These are phyloP conservation scores for Pseudopithomyces maydicus DNA, from an alignment of 2,329 filamentous ascomycete species.

Conservation along the genomic window DNA sequence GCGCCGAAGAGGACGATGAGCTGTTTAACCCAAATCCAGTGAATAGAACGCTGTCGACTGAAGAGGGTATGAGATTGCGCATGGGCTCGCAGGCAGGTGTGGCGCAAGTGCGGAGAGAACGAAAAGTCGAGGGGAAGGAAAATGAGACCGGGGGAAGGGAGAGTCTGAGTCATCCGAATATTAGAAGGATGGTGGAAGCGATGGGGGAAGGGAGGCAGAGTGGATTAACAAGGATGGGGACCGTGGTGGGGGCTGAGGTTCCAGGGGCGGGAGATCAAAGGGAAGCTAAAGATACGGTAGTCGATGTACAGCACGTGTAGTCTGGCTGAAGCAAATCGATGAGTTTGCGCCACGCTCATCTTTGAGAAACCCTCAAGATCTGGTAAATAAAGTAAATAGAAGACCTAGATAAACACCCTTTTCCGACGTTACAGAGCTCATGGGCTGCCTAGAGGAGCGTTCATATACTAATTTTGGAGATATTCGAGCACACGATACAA, in stretches of 20 bases:
- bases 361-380: no score
- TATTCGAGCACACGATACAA: no score
- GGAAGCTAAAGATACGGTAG: slow-evolving; percentile 25
- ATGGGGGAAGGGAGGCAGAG: slow-evolving; percentile 35
- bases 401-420: no score
- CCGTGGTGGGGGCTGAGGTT: slow-evolving; percentile 13
- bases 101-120: slow-evolving; percentile 9
- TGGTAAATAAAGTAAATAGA: no score
- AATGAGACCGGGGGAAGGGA: slow-evolving; percentile 13
- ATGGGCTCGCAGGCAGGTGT: slow-evolving; percentile 12
- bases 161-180: slow-evolving; percentile 32
- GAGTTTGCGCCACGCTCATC: no score
- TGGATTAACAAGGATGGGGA: slow-evolving; percentile 29
- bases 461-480: no score
- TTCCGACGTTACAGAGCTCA: no score
- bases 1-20: slow-evolving; percentile 11
- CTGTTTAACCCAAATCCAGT: slow-evolving; percentile 15
- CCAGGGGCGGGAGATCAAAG: slow-evolving; percentile 10
- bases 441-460: no score
- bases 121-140: slow-evolving; percentile 15
- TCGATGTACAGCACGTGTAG: slow-evolving; percentile 22
- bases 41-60: slow-evolving; percentile 30
- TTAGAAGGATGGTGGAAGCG: slow-evolving; percentile 33
- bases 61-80: slow-evolving; percentile 35
- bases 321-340: background rate